Base-by-base conservation (phyloP, 2,329 filamentous ascomycete genomes). In the Paraphoma chrysanthemicola region DNA sequence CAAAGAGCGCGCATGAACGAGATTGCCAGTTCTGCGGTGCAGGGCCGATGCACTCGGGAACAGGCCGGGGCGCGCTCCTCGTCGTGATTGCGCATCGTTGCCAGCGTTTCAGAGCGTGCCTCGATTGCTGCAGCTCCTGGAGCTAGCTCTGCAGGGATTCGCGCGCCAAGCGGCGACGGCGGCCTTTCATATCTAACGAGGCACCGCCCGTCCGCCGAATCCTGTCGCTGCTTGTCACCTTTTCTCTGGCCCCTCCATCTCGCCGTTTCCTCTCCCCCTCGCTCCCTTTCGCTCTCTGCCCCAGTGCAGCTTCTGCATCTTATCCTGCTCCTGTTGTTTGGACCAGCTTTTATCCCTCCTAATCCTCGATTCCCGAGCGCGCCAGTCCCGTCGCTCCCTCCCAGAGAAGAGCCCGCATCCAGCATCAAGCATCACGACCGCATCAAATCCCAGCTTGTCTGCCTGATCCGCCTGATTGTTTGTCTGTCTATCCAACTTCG, bases 151-250 rank as follows among this genome's bases (percentile, higher is more conserved):
- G 54, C 62, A 58, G 55, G 56, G 53, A 51, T 44, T 30, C 44
- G 44, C 57, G 50, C 52, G 59, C 62, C 62, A 57, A 59, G 58
- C 53, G 57, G 56, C 59, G 53, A 41, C 17, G 30, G 42, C 8
- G 46, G 53, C 55, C 62, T 50, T 55, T 31, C 61, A 64, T 60
- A 64, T 42, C 23, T 63, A 63, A 60, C 58, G 52, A 52, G 46
- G 47, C 59, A 48, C 53, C 60, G 57, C 62, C 59, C 63, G 48
- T 60, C 58, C 59, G 83, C 86, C 86, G 83, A 77, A 94, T 90
- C 51, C 88, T 82, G 75, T 94, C 91, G 69, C 81, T 82, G 56
- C 89, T 66, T 57, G 60, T 72, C 63, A 58, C 62, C 63, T 84
- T 84, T 51, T 86, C 85, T 74, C 92, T 72, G 51, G 56, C 49